Base-by-base conservation (phyloP, 1,284 basidiomycete genomes). In the Termitomyces sp. region DNA sequence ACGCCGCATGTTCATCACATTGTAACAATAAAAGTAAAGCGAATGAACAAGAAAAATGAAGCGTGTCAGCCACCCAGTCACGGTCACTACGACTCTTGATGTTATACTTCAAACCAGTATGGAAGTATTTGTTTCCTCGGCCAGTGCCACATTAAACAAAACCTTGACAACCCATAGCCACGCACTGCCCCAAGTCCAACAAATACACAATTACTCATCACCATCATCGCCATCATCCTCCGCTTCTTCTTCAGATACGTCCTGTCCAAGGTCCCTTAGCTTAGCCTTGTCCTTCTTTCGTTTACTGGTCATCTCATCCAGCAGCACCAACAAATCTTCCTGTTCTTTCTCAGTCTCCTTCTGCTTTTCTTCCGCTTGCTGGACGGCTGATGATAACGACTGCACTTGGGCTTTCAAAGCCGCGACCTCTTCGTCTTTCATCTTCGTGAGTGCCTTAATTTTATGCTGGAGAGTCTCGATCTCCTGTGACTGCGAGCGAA, bases 291-390 rank as follows among this genome's bases (percentile, higher is more conserved):
- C 95, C 59, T 74, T 76, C 69, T 82, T 83, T 49, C 94, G 78
- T 73, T 98, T 98, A 62, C 78, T 81, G 47, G 84, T 90, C 50
- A 98, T 74, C 70, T 99, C 97, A 64, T 99, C 97, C 3, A 99
- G 76, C 34, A 98, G 73, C 0, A 99, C 94, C 1, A 99, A 77
- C 53, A 99, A 69, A 69, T 98, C 94, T 68, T 97, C 94, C 65
- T 96, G 93, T 67, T 98, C 94, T 72, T 94, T 95, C 68, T 92
- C 88, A 24, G 85, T 82, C n/a, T 95, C 92, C 59, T 81, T 82
- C 44, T 80, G 77, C 67, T 86, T 88, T 54, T 76, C 77, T 62
- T 87, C 81, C 21, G 85, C 79, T 1, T 70, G 72, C 45, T 77
- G 72, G 5, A 91, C 67, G 44, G 86, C 70, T 10, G 68, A 65